Percentiles rank a stretch among this genome's conserved stretches.
Evolutionary conservation across 2,329 filamentous ascomycete genomes (phyloP).

Genomic region (Allantophomopsis lycopodina): DNA sequence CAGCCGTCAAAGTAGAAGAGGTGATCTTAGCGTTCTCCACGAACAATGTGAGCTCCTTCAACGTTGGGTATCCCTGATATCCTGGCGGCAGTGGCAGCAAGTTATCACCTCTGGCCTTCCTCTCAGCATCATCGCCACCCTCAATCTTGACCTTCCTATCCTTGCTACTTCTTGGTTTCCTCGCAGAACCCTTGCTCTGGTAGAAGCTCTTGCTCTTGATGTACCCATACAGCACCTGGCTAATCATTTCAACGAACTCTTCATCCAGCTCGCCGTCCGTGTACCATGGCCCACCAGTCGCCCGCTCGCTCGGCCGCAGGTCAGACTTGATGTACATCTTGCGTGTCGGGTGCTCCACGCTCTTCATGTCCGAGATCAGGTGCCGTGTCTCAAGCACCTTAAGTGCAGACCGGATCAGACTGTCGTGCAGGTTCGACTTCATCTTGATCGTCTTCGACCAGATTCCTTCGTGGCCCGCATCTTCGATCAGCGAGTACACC

Average conservation of each 20-base stretch:
- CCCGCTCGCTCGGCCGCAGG: constrained; percentile 74
- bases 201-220: constrained; percentile 63
- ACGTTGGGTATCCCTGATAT: constrained; percentile 69
- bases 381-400: constrained; percentile 73
- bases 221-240: constrained; percentile 58
- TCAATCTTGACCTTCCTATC: constrained; percentile 7
- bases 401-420: constrained; percentile 65
- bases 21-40: constrained; percentile 58
- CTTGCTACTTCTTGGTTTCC: constrained; percentile 23
- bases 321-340: constrained; percentile 93
- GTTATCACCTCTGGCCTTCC: constrained; percentile 5
- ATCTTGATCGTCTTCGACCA: constrained; percentile 81
- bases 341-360: constrained; percentile 77
- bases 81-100: constrained; percentile 42
- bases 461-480: constrained; percentile 70
- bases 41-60: constrained; percentile 61
- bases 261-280: constrained; percentile 83
- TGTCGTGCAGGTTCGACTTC: constrained; percentile 72
- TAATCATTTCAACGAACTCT: constrained; percentile 69
- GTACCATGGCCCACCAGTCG: constrained; percentile 91
- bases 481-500: constrained; percentile 82
- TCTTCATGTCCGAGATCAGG: constrained; percentile 81
- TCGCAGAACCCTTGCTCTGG: constrained; percentile 17
- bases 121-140: constrained; percentile 7
- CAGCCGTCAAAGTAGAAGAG: constrained; percentile 53